Percentiles rank a stretch among this genome's conserved stretches.
Evolutionary conservation across 2,329 filamentous ascomycete species (phyloP).

Genomic region (Cladosporium sp.): DNA sequence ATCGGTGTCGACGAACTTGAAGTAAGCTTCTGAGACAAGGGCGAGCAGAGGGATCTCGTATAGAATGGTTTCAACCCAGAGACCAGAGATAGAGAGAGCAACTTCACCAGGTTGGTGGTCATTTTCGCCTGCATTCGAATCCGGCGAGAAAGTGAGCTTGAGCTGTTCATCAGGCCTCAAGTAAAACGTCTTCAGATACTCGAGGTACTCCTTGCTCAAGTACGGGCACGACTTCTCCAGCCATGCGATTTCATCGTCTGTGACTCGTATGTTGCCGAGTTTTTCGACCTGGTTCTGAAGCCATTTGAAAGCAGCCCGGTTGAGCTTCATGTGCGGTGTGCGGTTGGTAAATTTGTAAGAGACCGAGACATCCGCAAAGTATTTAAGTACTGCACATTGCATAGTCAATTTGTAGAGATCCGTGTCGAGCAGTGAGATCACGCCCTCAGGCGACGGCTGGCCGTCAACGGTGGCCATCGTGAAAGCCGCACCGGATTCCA

Average conservation of each 20-base stretch:
- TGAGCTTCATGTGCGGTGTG: slow-evolving; percentile 88
- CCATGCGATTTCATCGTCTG: slow-evolving; percentile 72
- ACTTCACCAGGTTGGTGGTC: slow-evolving; percentile 57
- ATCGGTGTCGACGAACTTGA: slow-evolving; percentile 89
- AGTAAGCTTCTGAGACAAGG: slow-evolving; percentile 90
- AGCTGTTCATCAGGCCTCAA: slow-evolving; percentile 78
- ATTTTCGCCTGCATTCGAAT: slow-evolving; percentile 51
- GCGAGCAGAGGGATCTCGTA: slow-evolving; percentile 96
- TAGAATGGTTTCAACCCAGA: slow-evolving; percentile 91
- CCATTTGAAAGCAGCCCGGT: slow-evolving; percentile 76
- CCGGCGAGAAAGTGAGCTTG: slow-evolving; percentile 56
- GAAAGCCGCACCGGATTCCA: neutral
- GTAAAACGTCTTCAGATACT: slow-evolving; percentile 74
- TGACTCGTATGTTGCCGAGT: slow-evolving; percentile 73
- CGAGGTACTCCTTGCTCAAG: slow-evolving; percentile 68
- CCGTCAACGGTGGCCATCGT: slow-evolving; percentile 2
- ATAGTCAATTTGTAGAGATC: slow-evolving; percentile 96
- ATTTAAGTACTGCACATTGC: slow-evolving; percentile 94
- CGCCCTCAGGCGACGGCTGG: slow-evolving; percentile 27
- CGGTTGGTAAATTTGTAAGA: slow-evolving; percentile 94
- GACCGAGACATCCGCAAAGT: slow-evolving; percentile 74
- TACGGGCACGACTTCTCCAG: slow-evolving; percentile 75
- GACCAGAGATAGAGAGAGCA: slow-evolving; percentile 68
- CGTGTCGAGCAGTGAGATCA: slow-evolving; percentile 44
- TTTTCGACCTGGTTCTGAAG: slow-evolving; percentile 76